Evolutionary conservation across 805 yeast genomes (phyloP).

Genomic region (Blastobotrys americana): DNA sequence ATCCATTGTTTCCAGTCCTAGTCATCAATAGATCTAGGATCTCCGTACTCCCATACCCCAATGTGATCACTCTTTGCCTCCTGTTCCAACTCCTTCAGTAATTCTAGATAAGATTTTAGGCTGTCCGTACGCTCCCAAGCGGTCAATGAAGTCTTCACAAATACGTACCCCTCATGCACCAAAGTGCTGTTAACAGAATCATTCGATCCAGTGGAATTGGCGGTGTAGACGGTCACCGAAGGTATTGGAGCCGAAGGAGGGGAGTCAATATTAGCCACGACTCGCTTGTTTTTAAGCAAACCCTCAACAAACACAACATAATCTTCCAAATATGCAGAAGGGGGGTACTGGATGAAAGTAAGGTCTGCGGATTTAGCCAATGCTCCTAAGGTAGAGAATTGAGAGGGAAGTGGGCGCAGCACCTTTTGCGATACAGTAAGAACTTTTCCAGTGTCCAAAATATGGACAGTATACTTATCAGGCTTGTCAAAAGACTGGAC

Average conservation of each 20-base stretch:
- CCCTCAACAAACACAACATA: constrained; percentile 51
- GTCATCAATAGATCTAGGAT: constrained; percentile 58
- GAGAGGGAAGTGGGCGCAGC: constrained; percentile 47
- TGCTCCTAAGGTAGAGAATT: constrained; percentile 40
- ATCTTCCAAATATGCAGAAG: constrained; percentile 49
- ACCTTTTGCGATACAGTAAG: constrained; percentile 40
- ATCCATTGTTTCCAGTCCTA: too few relatives aligned
- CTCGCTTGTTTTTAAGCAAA: constrained; percentile 42
- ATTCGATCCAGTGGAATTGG: constrained; percentile 45
- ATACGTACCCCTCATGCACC: constrained; percentile 53
- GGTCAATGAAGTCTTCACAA: constrained; percentile 34
- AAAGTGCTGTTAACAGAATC: constrained; percentile 56
- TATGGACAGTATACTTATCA: constrained; percentile 43
- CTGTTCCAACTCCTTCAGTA: constrained; percentile 38
- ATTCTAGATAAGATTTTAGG: constrained; percentile 34
- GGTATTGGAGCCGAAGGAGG: constrained; percentile 30
- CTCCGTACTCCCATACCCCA: constrained; percentile 76
- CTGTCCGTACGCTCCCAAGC: constrained; percentile 30
- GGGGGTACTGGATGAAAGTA: constrained; percentile 51
- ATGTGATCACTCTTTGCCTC: constrained; percentile 43
- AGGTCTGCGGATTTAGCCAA: constrained; percentile 52
- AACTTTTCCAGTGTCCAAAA: constrained; percentile 54
- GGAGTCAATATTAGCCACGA: constrained; percentile 45
- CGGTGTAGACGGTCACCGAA: constrained; percentile 47
- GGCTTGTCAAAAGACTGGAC: constrained; percentile 43